Conservation (phyloP, 768 basidiomycete species). For the Phaffia tasmanica region DNA sequence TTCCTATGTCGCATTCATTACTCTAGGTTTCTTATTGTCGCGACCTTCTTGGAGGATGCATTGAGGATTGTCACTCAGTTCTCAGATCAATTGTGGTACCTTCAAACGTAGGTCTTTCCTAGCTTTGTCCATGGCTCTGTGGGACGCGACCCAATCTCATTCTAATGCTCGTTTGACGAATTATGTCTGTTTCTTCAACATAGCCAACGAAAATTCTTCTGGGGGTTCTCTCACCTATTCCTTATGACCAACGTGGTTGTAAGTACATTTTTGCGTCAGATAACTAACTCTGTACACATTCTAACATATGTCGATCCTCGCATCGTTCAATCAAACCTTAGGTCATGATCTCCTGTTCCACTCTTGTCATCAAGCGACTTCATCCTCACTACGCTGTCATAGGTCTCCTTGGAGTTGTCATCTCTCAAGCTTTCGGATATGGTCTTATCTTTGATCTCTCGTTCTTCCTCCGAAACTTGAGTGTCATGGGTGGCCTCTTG, state of each 20-base stretch:
- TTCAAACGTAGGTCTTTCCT: conserved; percentile 63
- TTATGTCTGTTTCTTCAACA: background rate
- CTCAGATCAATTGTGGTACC: conserved; percentile 95
- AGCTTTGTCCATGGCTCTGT: conserved; percentile 10
- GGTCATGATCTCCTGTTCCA: conserved; percentile 81
- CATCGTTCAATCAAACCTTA: conserved; percentile 34
- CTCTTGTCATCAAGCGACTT: conserved; percentile 72
- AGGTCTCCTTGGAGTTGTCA: conserved; percentile 78
- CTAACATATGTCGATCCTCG: background rate
- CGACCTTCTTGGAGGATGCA: conserved; percentile 96
- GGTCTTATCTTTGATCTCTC: conserved; percentile 98
- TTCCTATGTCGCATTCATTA: background rate
- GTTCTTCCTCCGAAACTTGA: conserved; percentile 98
- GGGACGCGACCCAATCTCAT: background rate
- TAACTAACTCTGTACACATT: background rate
- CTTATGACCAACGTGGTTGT: conserved; percentile 82
- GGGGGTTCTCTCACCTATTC: conserved; percentile 91
- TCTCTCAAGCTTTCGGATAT: conserved; percentile 90
- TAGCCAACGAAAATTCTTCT: conserved; percentile 89
- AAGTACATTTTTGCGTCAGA: conserved; percentile 37
- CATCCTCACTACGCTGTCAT: conserved; percentile 80
- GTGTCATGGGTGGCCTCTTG: conserved; percentile 92
- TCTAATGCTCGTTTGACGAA: conserved; percentile 1
- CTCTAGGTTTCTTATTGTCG: conserved; percentile 77
- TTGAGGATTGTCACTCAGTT: conserved; percentile 87